phyloP scores from a whole-genome alignment of 106 monocot species.

The Phalaenopsis aphrodite region DNA sequence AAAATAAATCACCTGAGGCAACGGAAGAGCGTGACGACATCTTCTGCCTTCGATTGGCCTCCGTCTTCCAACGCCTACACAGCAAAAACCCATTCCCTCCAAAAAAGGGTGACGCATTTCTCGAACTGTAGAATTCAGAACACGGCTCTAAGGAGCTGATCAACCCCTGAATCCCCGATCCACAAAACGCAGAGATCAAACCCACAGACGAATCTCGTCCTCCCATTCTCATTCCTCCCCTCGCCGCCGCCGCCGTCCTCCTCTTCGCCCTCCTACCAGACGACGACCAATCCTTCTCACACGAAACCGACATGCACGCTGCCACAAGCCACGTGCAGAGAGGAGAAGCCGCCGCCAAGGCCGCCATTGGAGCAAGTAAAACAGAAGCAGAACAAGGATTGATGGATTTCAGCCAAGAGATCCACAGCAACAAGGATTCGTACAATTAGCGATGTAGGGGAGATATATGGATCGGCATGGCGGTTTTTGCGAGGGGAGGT shows the following conservation, averaged over 20 bases:
- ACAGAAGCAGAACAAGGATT: background rate
- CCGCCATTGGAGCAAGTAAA: background rate
- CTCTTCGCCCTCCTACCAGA: background rate
- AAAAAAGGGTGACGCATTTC: background rate
- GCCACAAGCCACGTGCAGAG: conserved; percentile 26
- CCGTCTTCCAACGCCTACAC: conserved; percentile 7
- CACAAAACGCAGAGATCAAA: background rate
- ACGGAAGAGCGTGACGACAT: background rate
- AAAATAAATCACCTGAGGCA: conserved; percentile 2
- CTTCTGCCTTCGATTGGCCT: conserved; percentile 11
- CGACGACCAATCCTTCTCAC: conserved; percentile 15
- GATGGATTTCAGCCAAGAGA: background rate
- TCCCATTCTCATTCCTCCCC: background rate
- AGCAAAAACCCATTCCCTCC: conserved; percentile 12
- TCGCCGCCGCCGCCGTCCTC: background rate
- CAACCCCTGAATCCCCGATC: conserved; percentile 5
- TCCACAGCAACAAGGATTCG: background rate
- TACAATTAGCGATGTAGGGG: background rate
- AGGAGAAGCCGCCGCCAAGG: conserved; percentile 10
- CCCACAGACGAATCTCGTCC: background rate
- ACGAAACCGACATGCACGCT: conserved; percentile 21
- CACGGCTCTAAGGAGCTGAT: conserved; percentile 9
- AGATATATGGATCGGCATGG: background rate
- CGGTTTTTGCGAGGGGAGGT: background rate
- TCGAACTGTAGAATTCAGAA: conserved; percentile 5